Evolutionary conservation across 768 basidiomycete species (phyloP), one percentile per base, ranked within the genome.

Genomic region (Solioccasus polychromus): DNA sequence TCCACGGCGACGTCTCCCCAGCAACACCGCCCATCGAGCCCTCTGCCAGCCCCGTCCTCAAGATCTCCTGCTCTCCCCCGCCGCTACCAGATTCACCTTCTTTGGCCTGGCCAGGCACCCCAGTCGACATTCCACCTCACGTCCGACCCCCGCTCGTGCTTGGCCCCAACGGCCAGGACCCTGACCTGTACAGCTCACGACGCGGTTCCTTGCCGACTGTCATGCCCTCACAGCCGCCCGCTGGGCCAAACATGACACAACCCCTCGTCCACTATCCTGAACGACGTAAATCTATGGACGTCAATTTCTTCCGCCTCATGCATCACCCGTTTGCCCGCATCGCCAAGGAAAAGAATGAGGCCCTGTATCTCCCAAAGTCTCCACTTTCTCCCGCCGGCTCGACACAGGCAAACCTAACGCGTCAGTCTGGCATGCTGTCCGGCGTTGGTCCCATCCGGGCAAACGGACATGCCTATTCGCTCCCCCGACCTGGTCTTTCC

Each of bases 121-220:
- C 49, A n/a, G 31, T 38, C n/a, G 60, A 60, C 4, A 20, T 60
- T 25, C 52, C 53, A 37, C 55, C 55, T 34, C 59, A 59, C 45
- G 15, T 57, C 39, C 66, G 50, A 51, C 60, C 29, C 54, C 49
- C 57, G 44, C 30, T 26, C 20, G 44, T 53, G 41, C 57, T 55
- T 26, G 57, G 56, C 18, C 30, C 47, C 43, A 56, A 26, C 42
- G 44, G 43, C 43, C 53, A 60, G 54, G 56, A 69, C 57, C 45
- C 58, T 52, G 61, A 68, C 57, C 45, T 68, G 52, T 52, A 68
- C 61, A 68, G 50, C 59, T 51, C 52, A 44, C 63, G 81, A 45
- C 76, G 82, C 26, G 77, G 79, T 15, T 84, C 82, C 4, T 69
- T 83, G 25, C 83, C 82, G 23, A 68, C 64, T 17, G 53, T 59